These are phyloP conservation scores for Babesia bigemina DNA, from an alignment of 169 alveolate species.

Conservation along the genomic window DNA sequence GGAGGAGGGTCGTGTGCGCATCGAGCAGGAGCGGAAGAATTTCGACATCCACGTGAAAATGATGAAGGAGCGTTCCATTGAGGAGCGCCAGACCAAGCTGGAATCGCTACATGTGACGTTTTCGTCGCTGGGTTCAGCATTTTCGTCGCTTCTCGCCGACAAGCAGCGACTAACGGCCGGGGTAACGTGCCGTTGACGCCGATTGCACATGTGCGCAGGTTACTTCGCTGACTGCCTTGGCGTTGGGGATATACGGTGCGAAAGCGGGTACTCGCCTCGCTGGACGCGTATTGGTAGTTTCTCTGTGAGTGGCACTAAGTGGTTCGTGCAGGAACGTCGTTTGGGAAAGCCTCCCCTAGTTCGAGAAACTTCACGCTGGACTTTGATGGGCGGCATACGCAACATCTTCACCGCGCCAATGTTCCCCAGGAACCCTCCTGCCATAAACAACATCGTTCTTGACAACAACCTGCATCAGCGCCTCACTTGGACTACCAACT, in stretches of 20 bases:
- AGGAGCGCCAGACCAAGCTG: constrained; percentile 88
- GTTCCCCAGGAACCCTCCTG: constrained; percentile 14
- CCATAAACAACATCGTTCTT: constrained; percentile 86
- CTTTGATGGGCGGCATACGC: constrained; percentile 55
- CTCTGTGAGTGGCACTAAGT: background rate
- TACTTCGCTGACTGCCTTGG: constrained; percentile 74
- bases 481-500: constrained; percentile 91
- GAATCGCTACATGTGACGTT: constrained; percentile 85
- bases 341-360: constrained; percentile 88
- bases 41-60: constrained; percentile 78
- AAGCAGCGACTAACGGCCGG: constrained; percentile 75
- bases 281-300: constrained; percentile 62
- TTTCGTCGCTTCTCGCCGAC: constrained; percentile 75
- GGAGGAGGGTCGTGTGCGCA: constrained; percentile 81
- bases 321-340: constrained; percentile 68
- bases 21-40: constrained; percentile 80
- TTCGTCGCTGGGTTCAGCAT: constrained; percentile 80
- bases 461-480: constrained; percentile 85
- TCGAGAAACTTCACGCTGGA: constrained; percentile 88
- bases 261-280: constrained; percentile 72
- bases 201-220: background rate
- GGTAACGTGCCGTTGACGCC: constrained; percentile 4
- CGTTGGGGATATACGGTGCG: constrained; percentile 83
- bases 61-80: constrained; percentile 85
- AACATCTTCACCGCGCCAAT: constrained; percentile 15